Conservation (phyloP, 805 yeast species). For the Metschnikowia vanudenii region DNA sequence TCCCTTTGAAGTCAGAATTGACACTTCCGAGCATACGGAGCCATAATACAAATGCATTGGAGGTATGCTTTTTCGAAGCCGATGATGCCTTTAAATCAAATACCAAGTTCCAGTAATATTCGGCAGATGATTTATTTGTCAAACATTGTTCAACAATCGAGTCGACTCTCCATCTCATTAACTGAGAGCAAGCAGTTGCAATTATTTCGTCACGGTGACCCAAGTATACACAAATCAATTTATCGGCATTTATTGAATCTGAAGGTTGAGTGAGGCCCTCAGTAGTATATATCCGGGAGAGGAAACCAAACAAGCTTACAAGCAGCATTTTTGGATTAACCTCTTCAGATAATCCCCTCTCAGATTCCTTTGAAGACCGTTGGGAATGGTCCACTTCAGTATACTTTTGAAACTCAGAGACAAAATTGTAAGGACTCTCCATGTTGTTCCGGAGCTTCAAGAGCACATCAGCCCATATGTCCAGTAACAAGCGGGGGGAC, state of each 20-base stretch:
- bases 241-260: constrained; percentile 13
- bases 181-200: constrained; percentile 35
- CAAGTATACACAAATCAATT: constrained; percentile 32
- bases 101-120: constrained; percentile 47
- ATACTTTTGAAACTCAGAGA: constrained; percentile 7
- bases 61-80: constrained; percentile 21
- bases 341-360: background rate
- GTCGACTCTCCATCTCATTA: constrained; percentile 55
- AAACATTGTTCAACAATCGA: constrained; percentile 23
- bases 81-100: constrained; percentile 33
- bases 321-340: background rate
- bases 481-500: constrained; percentile 3
- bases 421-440: constrained; percentile 13
- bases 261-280: background rate
- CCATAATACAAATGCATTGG: constrained; percentile 54
- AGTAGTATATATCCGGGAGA: constrained; percentile 3
- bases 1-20: constrained; percentile 10
- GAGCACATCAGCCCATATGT: constrained; percentile 4
- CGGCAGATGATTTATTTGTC: constrained; percentile 9
- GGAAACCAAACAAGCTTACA: constrained; percentile 4
- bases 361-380: background rate
- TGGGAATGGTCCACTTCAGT: background rate
- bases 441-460: constrained; percentile 5
- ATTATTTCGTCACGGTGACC: constrained; percentile 39
- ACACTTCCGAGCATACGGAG: constrained; percentile 44